These are phyloP conservation scores for Polygonum maritimum DNA, from an alignment of 148 eudicot genomes.

Conservation along the genomic window DNA sequence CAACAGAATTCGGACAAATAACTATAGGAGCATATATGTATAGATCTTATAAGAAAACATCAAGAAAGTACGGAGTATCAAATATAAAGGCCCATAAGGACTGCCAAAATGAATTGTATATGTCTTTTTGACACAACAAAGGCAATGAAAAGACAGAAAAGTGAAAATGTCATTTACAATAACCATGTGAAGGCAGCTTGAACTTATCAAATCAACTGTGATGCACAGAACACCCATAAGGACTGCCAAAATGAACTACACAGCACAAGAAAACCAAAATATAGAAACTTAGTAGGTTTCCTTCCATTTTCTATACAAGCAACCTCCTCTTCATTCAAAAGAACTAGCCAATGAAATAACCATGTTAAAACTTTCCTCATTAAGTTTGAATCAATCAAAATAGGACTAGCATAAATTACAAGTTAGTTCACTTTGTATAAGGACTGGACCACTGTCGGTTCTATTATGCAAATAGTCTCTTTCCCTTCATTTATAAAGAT, in stretches of 20 bases:
- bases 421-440: background rate
- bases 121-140: background rate
- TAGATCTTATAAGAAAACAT: background rate
- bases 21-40: background rate
- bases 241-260: background rate
- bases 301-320: background rate
- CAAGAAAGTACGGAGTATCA: background rate
- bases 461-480: background rate
- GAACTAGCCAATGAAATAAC: background rate
- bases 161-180: background rate
- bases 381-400: background rate
- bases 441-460: slow-evolving; percentile 3
- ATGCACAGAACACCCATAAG: background rate
- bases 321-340: background rate
- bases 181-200: background rate
- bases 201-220: background rate
- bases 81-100: no score
- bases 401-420: background rate
- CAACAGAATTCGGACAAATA: background rate
- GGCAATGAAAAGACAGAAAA: background rate
- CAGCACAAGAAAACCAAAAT: background rate
- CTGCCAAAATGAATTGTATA: background rate
- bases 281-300: background rate
- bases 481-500: background rate
- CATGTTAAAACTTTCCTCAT: background rate